Evolutionary conservation across 257 asterid genomes (phyloP).

Genomic region (Solanum appendiculatum): DNA sequence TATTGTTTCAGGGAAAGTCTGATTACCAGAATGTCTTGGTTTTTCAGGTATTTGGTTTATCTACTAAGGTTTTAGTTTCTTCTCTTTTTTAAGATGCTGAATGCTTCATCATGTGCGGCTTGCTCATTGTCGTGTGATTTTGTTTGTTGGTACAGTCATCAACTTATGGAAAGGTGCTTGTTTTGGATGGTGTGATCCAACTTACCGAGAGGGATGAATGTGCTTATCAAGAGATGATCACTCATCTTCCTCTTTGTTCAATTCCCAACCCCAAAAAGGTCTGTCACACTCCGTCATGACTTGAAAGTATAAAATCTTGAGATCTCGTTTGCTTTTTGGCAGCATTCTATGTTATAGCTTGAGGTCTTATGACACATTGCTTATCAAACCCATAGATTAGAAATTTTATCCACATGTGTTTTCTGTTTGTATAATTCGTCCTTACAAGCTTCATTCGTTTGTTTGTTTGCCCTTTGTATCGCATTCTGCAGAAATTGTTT

Average conservation of each 20-base stretch:
- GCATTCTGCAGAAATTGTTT: neutral
- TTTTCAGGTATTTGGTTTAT: conserved; percentile 54
- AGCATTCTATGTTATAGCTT: neutral
- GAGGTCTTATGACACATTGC: neutral
- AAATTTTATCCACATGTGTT: neutral
- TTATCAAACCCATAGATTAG: neutral
- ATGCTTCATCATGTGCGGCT: neutral
- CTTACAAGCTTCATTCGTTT: neutral
- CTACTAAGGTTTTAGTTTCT: neutral
- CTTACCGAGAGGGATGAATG: conserved; percentile 98
- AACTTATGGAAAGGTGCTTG: conserved; percentile 93
- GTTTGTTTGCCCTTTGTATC: neutral
- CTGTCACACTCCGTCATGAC: neutral
- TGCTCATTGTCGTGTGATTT: conserved; percentile 2
- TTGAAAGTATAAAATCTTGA: neutral
- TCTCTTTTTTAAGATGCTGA: neutral
- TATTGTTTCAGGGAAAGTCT: conserved; percentile 77
- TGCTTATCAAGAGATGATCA: conserved; percentile 98
- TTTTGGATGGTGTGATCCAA: conserved; percentile 95
- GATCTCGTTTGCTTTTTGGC: neutral
- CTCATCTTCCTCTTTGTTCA: conserved; percentile 93
- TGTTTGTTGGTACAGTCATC: conserved; percentile 53
- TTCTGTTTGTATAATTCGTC: neutral
- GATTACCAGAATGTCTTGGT: conserved; percentile 91
- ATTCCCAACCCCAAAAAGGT: conserved; percentile 90